A percentile compares a stretch with the other conserved stretches of the same genome.
Evolutionary conservation across 805 yeast genomes (phyloP).

Genomic region (Ogataea saltuana): DNA sequence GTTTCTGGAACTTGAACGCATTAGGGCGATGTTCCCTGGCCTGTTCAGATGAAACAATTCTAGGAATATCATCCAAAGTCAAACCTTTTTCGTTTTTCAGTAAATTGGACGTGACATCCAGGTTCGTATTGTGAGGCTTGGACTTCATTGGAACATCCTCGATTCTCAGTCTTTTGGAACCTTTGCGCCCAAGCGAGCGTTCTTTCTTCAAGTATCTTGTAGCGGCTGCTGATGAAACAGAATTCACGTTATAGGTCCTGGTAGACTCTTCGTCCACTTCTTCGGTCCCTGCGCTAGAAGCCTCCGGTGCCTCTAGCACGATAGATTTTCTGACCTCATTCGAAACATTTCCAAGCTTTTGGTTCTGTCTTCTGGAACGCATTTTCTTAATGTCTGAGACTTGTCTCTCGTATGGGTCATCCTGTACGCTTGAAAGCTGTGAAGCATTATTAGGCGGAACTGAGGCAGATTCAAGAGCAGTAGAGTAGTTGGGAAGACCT

Average conservation of each 20-base stretch:
- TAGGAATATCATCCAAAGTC: conserved; percentile 93
- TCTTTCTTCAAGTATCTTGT: conserved; percentile 26
- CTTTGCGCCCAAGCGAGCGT: conserved; percentile 28
- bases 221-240: conserved; percentile 16
- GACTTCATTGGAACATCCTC: conserved; percentile 32
- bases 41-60: conserved; percentile 96
- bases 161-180: conserved; percentile 33
- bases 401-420: conserved; percentile 65
- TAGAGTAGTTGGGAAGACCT: background rate
- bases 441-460: background rate
- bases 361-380: conserved; percentile 70
- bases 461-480: conserved; percentile 8
- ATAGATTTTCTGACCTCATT: conserved; percentile 63
- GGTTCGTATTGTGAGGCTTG: conserved; percentile 29
- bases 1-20: conserved; percentile 79
- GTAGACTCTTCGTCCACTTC: conserved; percentile 22
- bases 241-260: conserved; percentile 1
- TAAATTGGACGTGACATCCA: conserved; percentile 67
- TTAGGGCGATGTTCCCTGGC: conserved; percentile 92
- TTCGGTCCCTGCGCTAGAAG: conserved; percentile 38
- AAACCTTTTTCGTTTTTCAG: conserved; percentile 80
- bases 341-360: conserved; percentile 53
- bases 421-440: conserved; percentile 9
- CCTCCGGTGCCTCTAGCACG: conserved; percentile 62
- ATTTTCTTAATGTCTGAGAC: conserved; percentile 74